Percentiles rank a stretch among this genome's conserved stretches.
Conservation (phyloP, 768 basidiomycete species). For the Boletus rubescentipes region DNA sequence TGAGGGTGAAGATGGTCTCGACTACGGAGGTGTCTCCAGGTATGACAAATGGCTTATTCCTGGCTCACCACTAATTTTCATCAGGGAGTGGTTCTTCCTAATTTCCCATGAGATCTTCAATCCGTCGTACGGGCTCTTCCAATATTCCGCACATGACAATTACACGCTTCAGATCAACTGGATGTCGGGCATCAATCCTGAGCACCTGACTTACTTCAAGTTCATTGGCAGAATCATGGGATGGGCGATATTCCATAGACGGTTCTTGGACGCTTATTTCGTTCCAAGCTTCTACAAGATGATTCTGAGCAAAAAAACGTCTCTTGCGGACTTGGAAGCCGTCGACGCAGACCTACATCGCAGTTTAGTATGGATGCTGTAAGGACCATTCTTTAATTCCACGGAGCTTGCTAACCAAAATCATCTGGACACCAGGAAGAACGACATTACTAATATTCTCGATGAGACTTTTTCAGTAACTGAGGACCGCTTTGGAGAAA, state of each 20-base stretch:
- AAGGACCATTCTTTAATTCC: slow-evolving; percentile 28
- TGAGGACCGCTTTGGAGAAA: slow-evolving; percentile 75
- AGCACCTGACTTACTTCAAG: slow-evolving; percentile 78
- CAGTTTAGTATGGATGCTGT: slow-evolving; percentile 76
- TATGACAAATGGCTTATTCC: slow-evolving; percentile 25
- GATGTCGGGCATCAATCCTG: slow-evolving; percentile 71
- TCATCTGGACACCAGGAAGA: slow-evolving; percentile 46
- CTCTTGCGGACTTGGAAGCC: slow-evolving; percentile 64
- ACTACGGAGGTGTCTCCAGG: slow-evolving; percentile 79
- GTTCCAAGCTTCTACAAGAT: slow-evolving; percentile 81
- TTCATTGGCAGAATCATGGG: slow-evolving; percentile 77
- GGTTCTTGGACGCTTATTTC: slow-evolving; percentile 79
- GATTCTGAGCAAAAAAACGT: slow-evolving; percentile 61
- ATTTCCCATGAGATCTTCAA: slow-evolving; percentile 83
- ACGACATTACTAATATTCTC: slow-evolving; percentile 72
- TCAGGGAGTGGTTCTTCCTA: slow-evolving; percentile 84
- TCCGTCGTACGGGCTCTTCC: slow-evolving; percentile 78
- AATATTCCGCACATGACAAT: slow-evolving; percentile 78
- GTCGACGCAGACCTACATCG: slow-evolving; percentile 68
- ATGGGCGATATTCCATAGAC: slow-evolving; percentile 73
- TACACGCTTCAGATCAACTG: slow-evolving; percentile 82
- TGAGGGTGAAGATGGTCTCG: slow-evolving; percentile 77
- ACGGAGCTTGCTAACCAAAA: neutral
- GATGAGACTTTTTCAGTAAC: slow-evolving; percentile 72
- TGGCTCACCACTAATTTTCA: neutral